These are phyloP conservation scores for Komagataella pastoris DNA, from an alignment of 805 yeast genomes.

Conservation along the genomic window DNA sequence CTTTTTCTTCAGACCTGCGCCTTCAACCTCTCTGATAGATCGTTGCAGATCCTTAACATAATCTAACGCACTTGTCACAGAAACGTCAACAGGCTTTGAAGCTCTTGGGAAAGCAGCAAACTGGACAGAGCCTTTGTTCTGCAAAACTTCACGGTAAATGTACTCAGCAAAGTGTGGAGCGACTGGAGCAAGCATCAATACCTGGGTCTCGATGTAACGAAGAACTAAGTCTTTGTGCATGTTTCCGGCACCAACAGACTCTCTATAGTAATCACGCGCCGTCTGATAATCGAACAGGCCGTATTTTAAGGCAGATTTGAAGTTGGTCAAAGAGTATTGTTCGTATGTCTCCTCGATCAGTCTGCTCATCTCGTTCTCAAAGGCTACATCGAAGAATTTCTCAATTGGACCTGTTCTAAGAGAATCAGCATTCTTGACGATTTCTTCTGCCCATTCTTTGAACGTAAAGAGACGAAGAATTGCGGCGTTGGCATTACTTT, in stretches of 20 bases:
- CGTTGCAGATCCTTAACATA: slow-evolving; percentile 73
- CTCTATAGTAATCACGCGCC: slow-evolving; percentile 94
- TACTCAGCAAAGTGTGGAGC: slow-evolving; percentile 95
- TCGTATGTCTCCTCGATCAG: slow-evolving; percentile 64
- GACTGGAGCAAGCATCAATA: slow-evolving; percentile 73
- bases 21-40: slow-evolving; percentile 88
- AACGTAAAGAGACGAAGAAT: slow-evolving; percentile 83
- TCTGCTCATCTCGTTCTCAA: slow-evolving; percentile 85
- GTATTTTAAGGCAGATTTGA: slow-evolving; percentile 78
- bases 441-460: slow-evolving; percentile 92
- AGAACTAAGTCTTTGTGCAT: slow-evolving; percentile 79
- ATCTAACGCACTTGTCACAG: slow-evolving; percentile 53
- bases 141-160: slow-evolving; percentile 72
- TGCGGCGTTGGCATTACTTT: slow-evolving; percentile 93
- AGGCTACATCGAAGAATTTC: slow-evolving; percentile 73
- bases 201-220: slow-evolving; percentile 79
- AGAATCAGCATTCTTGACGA: slow-evolving; percentile 32
- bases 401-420: slow-evolving; percentile 45
- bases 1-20: slow-evolving; percentile 71
- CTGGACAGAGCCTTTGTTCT: slow-evolving; percentile 55
- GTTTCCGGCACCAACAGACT: slow-evolving; percentile 31
- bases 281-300: slow-evolving; percentile 93
- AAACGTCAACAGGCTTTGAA: slow-evolving; percentile 47
- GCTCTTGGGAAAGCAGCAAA: slow-evolving; percentile 71
- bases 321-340: slow-evolving; percentile 60